A percentile compares a stretch with the other conserved stretches of the same genome.
Evolutionary conservation across 306 rosid genomes (phyloP).

Genomic region (Gastrolobium bilobum): DNA sequence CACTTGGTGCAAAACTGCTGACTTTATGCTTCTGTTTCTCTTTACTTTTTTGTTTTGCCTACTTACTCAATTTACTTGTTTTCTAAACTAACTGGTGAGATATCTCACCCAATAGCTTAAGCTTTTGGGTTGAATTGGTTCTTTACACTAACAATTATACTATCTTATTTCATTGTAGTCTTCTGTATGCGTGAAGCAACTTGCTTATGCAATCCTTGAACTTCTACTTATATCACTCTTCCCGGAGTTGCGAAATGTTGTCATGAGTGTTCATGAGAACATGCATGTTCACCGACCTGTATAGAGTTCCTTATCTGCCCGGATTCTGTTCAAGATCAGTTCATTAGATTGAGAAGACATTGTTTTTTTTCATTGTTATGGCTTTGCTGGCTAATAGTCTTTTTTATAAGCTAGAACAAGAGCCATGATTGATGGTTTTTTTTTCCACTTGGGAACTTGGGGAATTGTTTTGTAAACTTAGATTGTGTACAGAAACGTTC

Average conservation of each 20-base stretch:
- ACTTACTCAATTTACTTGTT: background rate
- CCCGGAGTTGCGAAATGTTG: conserved; percentile 83
- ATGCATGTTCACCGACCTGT: conserved; percentile 66
- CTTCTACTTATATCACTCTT: conserved; percentile 79
- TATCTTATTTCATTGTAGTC: conserved; percentile 62
- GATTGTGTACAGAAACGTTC: conserved; percentile 56
- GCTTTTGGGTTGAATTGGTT: too few relatives aligned
- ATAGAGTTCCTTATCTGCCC: conserved; percentile 47
- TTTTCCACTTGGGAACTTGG: conserved; percentile 2
- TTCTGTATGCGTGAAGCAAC: conserved; percentile 91
- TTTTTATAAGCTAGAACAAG: conserved; percentile 16
- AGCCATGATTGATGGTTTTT: conserved; percentile 22
- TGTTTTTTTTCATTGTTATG: conserved; percentile 11
- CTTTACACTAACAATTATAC: conserved; percentile 22
- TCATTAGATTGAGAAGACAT: conserved; percentile 38
- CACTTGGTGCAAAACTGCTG: background rate
- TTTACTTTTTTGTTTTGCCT: background rate
- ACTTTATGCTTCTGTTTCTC: background rate
- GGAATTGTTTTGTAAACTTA: conserved; percentile 42
- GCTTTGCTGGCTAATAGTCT: conserved; percentile 1
- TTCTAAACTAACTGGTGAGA: too few relatives aligned
- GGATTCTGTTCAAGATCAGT: conserved; percentile 42
- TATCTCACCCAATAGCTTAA: too few relatives aligned
- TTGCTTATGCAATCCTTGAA: conserved; percentile 83
- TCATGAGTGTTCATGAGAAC: conserved; percentile 75